These are phyloP conservation scores for Paramecium sonneborni DNA, from an alignment of 73 alveolate species.

Conservation along the genomic window DNA sequence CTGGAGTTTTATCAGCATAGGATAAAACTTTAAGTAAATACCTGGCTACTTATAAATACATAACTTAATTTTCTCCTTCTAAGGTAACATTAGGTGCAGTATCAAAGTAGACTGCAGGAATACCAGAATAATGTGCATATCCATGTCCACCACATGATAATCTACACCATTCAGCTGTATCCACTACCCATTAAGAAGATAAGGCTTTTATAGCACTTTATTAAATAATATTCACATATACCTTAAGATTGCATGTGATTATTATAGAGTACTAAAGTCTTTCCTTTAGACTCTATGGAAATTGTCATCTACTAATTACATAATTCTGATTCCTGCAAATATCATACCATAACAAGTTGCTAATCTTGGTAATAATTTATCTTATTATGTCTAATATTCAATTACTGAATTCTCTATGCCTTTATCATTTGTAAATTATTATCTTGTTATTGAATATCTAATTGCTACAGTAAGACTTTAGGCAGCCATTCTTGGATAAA, in stretches of 20 bases:
- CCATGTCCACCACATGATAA: conserved; percentile 95
- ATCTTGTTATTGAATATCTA: conserved; percentile 80
- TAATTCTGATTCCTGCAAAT: conserved; percentile 62
- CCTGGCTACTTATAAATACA: conserved; percentile 45
- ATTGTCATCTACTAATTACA: conserved; percentile 53
- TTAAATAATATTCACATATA: conserved; percentile 39
- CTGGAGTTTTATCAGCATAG: conserved; percentile 28
- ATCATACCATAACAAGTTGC: conserved; percentile 71
- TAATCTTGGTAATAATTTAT: conserved; percentile 71
- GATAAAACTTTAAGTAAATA: conserved; percentile 1
- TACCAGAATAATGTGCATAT: conserved; percentile 74
- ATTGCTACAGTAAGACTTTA: conserved; percentile 73
- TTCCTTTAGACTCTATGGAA: conserved; percentile 70
- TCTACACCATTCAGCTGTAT: conserved; percentile 74
- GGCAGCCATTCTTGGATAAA: conserved; percentile 55
- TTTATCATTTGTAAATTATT: conserved; percentile 73
- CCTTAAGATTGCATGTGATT: conserved; percentile 73
- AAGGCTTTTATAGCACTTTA: conserved; percentile 76
- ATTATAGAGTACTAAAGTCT: conserved; percentile 47
- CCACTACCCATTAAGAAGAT: conserved; percentile 66
- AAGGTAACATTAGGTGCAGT: conserved; percentile 60
- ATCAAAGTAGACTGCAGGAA: conserved; percentile 65
- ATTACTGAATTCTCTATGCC: conserved; percentile 75
- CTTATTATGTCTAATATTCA: conserved; percentile 82
- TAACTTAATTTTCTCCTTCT: conserved; percentile 63